Percentiles rank a stretch among this genome's conserved stretches.
These are phyloP conservation scores for Claviceps africana DNA, from an alignment of 2,329 filamentous ascomycete genomes.

Conservation along the genomic window DNA sequence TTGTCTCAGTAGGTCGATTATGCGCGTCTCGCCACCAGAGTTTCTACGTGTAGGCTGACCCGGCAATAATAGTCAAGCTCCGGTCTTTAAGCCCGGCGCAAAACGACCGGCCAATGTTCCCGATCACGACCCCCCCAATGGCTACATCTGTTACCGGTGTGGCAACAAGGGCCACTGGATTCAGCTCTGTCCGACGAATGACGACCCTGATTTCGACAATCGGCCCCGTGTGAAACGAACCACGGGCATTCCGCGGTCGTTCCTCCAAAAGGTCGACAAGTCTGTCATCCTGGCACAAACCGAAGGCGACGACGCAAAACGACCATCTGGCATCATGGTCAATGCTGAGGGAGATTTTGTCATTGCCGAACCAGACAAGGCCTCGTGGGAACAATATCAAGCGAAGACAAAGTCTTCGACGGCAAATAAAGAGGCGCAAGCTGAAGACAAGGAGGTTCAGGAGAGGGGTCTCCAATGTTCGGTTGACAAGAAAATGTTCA, in stretches of 20 bases:
- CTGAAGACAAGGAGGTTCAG: constrained; percentile 74
- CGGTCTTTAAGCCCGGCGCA: constrained; percentile 42
- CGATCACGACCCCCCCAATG: constrained; percentile 81
- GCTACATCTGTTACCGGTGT: constrained; percentile 93
- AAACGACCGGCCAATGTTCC: constrained; percentile 67
- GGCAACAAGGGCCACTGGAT: constrained; percentile 99
- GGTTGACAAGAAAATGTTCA: constrained; percentile 94
- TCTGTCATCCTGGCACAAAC: constrained; percentile 60
- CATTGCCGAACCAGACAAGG: constrained; percentile 88
- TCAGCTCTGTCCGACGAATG: constrained; percentile 94
- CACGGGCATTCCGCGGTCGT: constrained; percentile 89
- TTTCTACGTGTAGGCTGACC: constrained; percentile 17
- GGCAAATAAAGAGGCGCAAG: constrained; percentile 61
- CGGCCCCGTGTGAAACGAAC: constrained; percentile 88
- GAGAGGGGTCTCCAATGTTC: constrained; percentile 83
- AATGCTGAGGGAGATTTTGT: constrained; percentile 97
- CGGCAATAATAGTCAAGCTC: constrained; percentile 37
- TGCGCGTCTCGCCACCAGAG: background rate
- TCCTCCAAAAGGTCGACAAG: constrained; percentile 91
- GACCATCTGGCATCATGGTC: constrained; percentile 85
- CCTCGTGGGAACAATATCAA: constrained; percentile 92
- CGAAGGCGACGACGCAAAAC: constrained; percentile 68
- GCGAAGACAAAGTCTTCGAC: constrained; percentile 83
- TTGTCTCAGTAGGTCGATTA: constrained; percentile 57
- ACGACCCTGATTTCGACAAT: constrained; percentile 90